Evolutionary conservation across 768 basidiomycete species (phyloP), one percentile per base, ranked within the genome.

Genomic region (Hypholoma sublateritium): DNA sequence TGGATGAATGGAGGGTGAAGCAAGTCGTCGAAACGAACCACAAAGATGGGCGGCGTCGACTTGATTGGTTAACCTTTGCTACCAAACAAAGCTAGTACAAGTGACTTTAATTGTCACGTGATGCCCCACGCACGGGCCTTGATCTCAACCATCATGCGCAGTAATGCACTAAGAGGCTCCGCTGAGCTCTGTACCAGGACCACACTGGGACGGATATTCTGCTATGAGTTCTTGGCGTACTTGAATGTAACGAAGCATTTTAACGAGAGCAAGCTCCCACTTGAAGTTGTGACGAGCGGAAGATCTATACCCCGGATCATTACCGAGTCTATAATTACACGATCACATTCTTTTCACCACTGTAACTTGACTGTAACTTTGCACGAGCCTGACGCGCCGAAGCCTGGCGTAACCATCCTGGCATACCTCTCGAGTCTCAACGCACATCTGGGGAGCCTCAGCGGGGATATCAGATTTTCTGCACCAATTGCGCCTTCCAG

Each of bases 61-160:
- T 65, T 70, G 62, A 68, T 69, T 69, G 66, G 67, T 50, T 60
- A 50, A 55, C 52, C 61, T 55, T 61, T 56, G 52, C 47, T 57
- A 66, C 65, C 71, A 73, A 74, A 69, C 67, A 71, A 67, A 63
- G 57, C 28, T 32, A 32, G 3, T 32, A 9, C 6, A 6, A 7
- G 58, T 58, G 57, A 63, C 66, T n/a, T n/a, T n/a, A n/a, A n/a
- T n/a, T 32, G 22, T 42, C 28, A 46, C 51, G 16, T n/a, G 14
- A 22, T 4, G 39, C 21, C 39, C 50, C 74, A 73, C 57, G 41
- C 59, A 57, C 47, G 39, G 39, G 39, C 39, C 39, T 14, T 36
- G 8, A n/a, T n/a, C n/a, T n/a, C n/a, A n/a, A n/a, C n/a, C n/a
- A n/a, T n/a, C n/a, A n/a, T n/a, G n/a, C n/a, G n/a, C n/a, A n/a